Percentiles rank a stretch among this genome's conserved stretches.
phyloP scores from a whole-genome alignment of 129 eudicot genomes.

The Dittrichia graveolens region DNA sequence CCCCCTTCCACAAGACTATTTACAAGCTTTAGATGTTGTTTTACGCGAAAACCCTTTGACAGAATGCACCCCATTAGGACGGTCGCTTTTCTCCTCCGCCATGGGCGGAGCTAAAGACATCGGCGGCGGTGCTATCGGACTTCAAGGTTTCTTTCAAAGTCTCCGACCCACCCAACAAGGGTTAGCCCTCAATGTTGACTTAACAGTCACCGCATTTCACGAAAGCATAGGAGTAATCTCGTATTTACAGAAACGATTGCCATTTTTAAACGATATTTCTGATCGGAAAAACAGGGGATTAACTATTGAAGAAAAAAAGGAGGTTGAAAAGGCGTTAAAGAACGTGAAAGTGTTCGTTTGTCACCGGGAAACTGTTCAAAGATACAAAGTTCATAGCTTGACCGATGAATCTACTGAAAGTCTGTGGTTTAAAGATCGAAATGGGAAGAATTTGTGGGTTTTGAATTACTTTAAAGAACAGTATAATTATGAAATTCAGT shows the following conservation, averaged over 20 bases:
- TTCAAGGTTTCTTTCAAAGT: conserved; percentile 86
- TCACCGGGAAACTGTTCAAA: conserved; percentile 82
- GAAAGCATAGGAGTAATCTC: conserved; percentile 79
- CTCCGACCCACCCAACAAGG: conserved; percentile 96
- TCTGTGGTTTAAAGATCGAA: conserved; percentile 73
- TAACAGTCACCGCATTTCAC: conserved; percentile 92
- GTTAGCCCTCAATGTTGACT: conserved; percentile 75
- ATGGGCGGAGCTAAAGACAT: conserved; percentile 77
- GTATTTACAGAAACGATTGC: conserved; percentile 65
- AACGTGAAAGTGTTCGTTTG: conserved; percentile 74
- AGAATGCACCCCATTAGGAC: conserved; percentile 61
- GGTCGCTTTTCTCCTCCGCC: conserved; percentile 68
- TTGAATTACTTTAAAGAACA: conserved; percentile 81
- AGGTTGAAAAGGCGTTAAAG: conserved; percentile 77
- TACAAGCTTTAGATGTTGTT: conserved; percentile 91
- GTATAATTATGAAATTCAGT: conserved; percentile 73
- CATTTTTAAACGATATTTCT: conserved; percentile 53
- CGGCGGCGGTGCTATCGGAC: conserved; percentile 90
- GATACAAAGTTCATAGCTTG: conserved; percentile 70
- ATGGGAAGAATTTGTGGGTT: conserved; percentile 59
- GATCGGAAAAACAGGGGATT: conserved; percentile 48
- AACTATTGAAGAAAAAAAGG: conserved; percentile 61
- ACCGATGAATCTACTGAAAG: conserved; percentile 75
- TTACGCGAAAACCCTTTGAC: conserved; percentile 68
- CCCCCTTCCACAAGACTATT: conserved; percentile 85